Evolutionary conservation across 2,329 filamentous ascomycete genomes (phyloP), one percentile per base, ranked within the genome.

Genomic region (Ophiostoma novo-ulmi): DNA sequence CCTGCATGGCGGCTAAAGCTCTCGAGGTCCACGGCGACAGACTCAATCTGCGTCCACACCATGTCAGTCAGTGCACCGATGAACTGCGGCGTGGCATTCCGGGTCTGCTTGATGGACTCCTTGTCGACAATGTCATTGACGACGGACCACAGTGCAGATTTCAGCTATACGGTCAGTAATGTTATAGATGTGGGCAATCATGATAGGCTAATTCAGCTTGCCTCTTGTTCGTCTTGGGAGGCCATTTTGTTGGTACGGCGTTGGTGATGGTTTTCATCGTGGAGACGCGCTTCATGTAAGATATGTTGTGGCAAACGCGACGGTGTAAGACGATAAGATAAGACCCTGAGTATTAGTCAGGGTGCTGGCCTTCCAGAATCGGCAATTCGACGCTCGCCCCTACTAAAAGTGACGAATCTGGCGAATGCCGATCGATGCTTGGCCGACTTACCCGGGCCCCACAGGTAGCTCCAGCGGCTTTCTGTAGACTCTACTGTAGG

Each of bases 51-150:
- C 1, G 89, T 86, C 88, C 92, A 97, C 8, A 94, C 90, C 79
- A 97, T 87, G 79, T 97, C 93, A 0, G 92, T 95, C 77, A 96
- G 79, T 0, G 91, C 90, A 10, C 90, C 93, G 75, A 96, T 96
- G 79, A 96, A 97, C 77, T 97, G 93, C 1, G 92, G 92, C 36
- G 94, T 97, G 7, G 94, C 92, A 79, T 97, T 97, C 74, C 92
- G 86, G 77, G 91, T 88, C 38, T 89, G 83, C 71, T 85, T 84
- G 39, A 93, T 81, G 22, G 89, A 90, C 78, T 97, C 91, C 74
- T 94, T 89, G 78, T 98, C 94, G 74, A 97, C 91, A 72, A 96
- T 94, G 78, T 93, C 91, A 74, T 92, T 92, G 72, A 97, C 87
- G 35, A 89, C 87, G 77, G 90, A 90, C 93, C 93, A 97, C 35